Conservation (phyloP, 306 rosid genomes). For the Trichosanthes truncata region DNA sequence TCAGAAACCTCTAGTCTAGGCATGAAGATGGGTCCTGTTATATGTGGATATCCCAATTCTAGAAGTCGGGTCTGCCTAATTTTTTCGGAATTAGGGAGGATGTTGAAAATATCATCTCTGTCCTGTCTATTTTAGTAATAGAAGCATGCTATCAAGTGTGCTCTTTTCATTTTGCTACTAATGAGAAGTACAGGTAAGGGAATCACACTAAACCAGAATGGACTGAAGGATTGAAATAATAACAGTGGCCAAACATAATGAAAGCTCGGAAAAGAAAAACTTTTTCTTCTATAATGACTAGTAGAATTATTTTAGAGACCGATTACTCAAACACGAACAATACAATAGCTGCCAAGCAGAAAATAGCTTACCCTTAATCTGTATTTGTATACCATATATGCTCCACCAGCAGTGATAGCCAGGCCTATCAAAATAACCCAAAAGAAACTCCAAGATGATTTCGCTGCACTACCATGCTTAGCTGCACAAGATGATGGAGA, state of each 20-base stretch:
- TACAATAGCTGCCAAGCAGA: not conserved
- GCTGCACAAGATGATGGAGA: conserved; percentile 31
- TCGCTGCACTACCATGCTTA: conserved; percentile 49
- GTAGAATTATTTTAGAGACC: not conserved
- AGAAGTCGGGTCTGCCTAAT: not conserved
- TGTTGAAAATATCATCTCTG: not conserved
- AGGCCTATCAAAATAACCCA: conserved; percentile 75
- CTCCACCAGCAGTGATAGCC: conserved; percentile 71
- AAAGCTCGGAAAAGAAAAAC: not conserved
- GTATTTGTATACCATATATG: conserved; percentile 88
- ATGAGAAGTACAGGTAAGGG: not conserved
- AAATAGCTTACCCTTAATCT: conserved; percentile 75
- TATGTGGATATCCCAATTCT: not conserved
- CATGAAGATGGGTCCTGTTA: not conserved
- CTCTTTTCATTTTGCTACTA: not conserved
- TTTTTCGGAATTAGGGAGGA: not conserved
- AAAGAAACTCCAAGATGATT: conserved; percentile 71
- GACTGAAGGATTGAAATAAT: not conserved
- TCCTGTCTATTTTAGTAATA: not conserved
- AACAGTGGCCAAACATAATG: not conserved
- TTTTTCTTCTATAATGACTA: not conserved
- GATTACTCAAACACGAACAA: not conserved
- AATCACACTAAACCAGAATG: not conserved
- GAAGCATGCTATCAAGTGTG: not conserved
- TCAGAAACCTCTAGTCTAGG: not conserved